phyloP scores from a whole-genome alignment of 108 stramenopile genomes.

The Cyclotella atomus region DNA sequence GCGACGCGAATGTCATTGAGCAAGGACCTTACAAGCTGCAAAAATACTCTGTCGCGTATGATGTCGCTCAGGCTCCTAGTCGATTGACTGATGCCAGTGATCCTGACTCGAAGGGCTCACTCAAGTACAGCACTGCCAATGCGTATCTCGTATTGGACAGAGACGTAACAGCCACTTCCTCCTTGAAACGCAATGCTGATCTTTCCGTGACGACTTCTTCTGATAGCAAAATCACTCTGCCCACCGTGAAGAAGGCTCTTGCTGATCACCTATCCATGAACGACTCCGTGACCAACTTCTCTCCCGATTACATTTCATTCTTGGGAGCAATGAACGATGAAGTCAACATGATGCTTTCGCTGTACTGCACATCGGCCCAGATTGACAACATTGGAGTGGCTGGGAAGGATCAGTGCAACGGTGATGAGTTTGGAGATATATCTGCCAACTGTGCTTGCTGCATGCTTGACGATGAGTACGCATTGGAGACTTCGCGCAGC shows the following conservation, averaged over 20 bases:
- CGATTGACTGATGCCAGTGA: slow-evolving; percentile 26
- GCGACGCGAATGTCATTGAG: slow-evolving; percentile 52
- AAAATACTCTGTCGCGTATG: slow-evolving; percentile 50
- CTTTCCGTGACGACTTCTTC: slow-evolving; percentile 31
- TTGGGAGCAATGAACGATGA: slow-evolving; percentile 51
- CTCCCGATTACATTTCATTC: slow-evolving; percentile 51
- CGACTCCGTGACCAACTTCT: slow-evolving; percentile 43
- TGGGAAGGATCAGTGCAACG: slow-evolving; percentile 44
- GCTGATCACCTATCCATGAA: slow-evolving; percentile 51
- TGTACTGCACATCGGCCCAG: slow-evolving; percentile 46
- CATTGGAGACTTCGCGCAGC: slow-evolving; percentile 21
- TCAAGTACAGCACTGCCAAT: slow-evolving; percentile 55
- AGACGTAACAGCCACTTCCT: slow-evolving; percentile 45
- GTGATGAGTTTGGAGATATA: slow-evolving; percentile 32
- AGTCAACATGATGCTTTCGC: slow-evolving; percentile 46
- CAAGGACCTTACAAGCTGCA: slow-evolving; percentile 51
- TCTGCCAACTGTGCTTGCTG: slow-evolving; percentile 53
- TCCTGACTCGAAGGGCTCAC: slow-evolving; percentile 43
- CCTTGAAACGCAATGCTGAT: slow-evolving; percentile 45
- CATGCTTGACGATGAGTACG: slow-evolving; percentile 45
- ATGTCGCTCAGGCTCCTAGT: slow-evolving; percentile 41
- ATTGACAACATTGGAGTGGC: slow-evolving; percentile 56
- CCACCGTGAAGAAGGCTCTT: slow-evolving; percentile 26
- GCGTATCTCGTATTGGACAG: slow-evolving; percentile 54
- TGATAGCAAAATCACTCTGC: slow-evolving; percentile 37